These are phyloP conservation scores for Lipomyces kockii DNA, from an alignment of 805 yeast genomes.

Conservation along the genomic window DNA sequence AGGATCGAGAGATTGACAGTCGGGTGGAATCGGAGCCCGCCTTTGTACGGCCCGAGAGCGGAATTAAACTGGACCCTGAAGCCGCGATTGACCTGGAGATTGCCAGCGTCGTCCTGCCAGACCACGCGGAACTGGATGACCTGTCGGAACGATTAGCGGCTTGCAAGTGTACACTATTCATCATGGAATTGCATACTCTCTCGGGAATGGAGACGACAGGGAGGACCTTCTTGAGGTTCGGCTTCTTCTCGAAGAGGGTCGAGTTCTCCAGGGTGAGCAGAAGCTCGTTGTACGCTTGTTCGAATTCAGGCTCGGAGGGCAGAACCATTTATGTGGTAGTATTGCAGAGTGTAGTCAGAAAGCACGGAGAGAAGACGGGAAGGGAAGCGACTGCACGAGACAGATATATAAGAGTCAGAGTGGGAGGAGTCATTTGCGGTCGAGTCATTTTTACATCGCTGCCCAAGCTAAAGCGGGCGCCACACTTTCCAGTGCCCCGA, in stretches of 20 bases:
- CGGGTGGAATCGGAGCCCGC: slow-evolving; percentile 98
- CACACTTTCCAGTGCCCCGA: too few relatives aligned
- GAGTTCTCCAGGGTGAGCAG: slow-evolving; percentile 88
- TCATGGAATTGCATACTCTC: slow-evolving; percentile 52
- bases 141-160: slow-evolving; percentile 7
- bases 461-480: too few relatives aligned
- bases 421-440: neutral
- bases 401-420: neutral
- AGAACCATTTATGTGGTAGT: slow-evolving; percentile 28
- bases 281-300: slow-evolving; percentile 97
- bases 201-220: slow-evolving; percentile 94
- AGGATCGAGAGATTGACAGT: slow-evolving; percentile 92
- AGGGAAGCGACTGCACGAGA: neutral
- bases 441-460: neutral
- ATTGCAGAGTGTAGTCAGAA: neutral
- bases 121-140: slow-evolving; percentile 93
- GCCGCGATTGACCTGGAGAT: slow-evolving; percentile 91
- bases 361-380: neutral
- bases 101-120: slow-evolving; percentile 97
- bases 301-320: slow-evolving; percentile 96
- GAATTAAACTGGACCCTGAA: slow-evolving; percentile 98
- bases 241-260: slow-evolving; percentile 83
- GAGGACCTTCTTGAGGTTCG: slow-evolving; percentile 84
- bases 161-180: neutral
- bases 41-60: slow-evolving; percentile 98